phyloP scores from a whole-genome alignment of 2,329 filamentous ascomycete genomes.

The Falciphora oryzae region DNA sequence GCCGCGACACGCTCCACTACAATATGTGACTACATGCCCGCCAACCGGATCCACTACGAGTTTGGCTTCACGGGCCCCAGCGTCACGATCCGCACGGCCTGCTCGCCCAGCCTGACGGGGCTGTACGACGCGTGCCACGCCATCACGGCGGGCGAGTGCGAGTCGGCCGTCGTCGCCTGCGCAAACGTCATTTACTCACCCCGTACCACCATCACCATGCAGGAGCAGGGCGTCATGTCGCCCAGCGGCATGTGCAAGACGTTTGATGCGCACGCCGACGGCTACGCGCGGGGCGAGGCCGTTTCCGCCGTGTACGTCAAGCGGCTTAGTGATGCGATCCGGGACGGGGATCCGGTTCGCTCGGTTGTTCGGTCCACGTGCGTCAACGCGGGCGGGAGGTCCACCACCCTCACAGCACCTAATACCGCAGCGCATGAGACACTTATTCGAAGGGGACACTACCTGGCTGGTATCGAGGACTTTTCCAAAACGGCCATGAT shows the following conservation, averaged over 20 bases:
- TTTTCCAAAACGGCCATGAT: conserved; percentile 25
- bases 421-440: conserved; percentile 7
- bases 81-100: conserved; percentile 31
- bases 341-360: conserved; percentile 37
- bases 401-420: conserved; percentile 18
- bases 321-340: conserved; percentile 36
- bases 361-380: conserved; percentile 32
- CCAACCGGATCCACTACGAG: conserved; percentile 29
- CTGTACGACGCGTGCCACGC: conserved; percentile 31
- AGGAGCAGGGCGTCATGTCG: conserved; percentile 30
- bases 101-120: conserved; percentile 30
- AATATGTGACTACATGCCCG: conserved; percentile 35
- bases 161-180: conserved; percentile 30
- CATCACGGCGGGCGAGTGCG: conserved; percentile 21
- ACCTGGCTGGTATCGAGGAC: conserved; percentile 17
- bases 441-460: conserved; percentile 9
- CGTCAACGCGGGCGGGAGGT: conserved; percentile 38
- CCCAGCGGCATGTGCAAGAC: conserved; percentile 26
- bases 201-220: conserved; percentile 23
- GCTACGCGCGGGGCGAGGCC: conserved; percentile 44
- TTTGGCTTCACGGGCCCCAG: conserved; percentile 29
- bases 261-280: conserved; percentile 40
- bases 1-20: not conserved
- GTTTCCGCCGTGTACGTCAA: conserved; percentile 40
- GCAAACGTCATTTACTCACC: conserved; percentile 30